Evolutionary conservation across 345 rosid species (phyloP).

Genomic region (Toxicodendron radicans): DNA sequence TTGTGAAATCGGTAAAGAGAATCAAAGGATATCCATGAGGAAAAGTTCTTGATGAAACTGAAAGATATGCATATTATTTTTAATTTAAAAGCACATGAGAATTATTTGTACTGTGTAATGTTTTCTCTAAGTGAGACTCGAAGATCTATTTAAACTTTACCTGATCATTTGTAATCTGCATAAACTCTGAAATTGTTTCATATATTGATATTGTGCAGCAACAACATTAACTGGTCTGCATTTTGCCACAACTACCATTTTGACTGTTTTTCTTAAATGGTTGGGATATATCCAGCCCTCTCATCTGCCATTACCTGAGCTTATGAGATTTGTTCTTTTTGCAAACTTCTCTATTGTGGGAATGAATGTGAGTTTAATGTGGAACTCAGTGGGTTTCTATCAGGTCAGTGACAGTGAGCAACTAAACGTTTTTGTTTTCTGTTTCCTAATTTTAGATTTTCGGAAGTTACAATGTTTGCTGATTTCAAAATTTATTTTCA

Average conservation of each 20-base stretch:
- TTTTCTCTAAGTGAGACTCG: conserved; percentile 13
- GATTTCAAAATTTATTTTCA: conserved; percentile 31
- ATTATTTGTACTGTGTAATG: background rate
- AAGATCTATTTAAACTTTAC: conserved; percentile 6
- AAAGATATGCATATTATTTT: too few relatives aligned
- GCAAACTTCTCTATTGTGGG: conserved; percentile 99
- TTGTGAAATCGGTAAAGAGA: too few relatives aligned
- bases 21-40: background rate
- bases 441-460: conserved; percentile 3
- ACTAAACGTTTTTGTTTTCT: background rate
- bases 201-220: conserved; percentile 58
- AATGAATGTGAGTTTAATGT: conserved; percentile 98
- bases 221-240: conserved; percentile 97
- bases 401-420: conserved; percentile 52
- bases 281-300: conserved; percentile 85
- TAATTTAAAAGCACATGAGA: background rate
- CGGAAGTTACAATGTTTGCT: background rate
- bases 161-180: background rate
- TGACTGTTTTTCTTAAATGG: conserved; percentile 76
- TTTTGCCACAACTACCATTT: conserved; percentile 86
- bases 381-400: conserved; percentile 99
- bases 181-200: conserved; percentile 24
- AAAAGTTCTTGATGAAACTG: background rate
- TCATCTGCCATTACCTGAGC: conserved; percentile 73
- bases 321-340: conserved; percentile 79